Percentiles rank a stretch among this genome's conserved stretches.
phyloP scores from a whole-genome alignment of 1,284 basidiomycete species.

The Cryptococcus sp. region DNA sequence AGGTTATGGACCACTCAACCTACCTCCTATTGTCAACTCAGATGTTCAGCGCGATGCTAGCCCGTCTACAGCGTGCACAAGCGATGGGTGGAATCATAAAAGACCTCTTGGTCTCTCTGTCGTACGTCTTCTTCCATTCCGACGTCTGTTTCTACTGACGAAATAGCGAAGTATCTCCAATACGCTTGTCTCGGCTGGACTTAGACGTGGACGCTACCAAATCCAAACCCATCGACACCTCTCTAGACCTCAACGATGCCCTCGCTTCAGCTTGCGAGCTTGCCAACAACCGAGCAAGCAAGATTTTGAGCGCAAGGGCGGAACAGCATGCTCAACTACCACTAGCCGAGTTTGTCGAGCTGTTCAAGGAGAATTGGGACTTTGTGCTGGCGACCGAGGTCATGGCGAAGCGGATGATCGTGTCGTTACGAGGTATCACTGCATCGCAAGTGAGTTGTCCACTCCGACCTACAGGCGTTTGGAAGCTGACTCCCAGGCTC shows the following conservation, averaged over 20 bases:
- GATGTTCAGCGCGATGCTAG: constrained; percentile 64
- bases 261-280: constrained; percentile 75
- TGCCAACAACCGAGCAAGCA: constrained; percentile 72
- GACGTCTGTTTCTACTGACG: neutral
- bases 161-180: neutral
- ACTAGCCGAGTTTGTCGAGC: constrained; percentile 66
- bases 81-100: constrained; percentile 59
- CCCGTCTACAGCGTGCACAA: constrained; percentile 66
- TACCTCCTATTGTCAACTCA: constrained; percentile 61
- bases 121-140: neutral
- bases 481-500: constrained; percentile 57
- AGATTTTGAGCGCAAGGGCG: constrained; percentile 66
- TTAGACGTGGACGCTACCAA: neutral
- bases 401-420: constrained; percentile 82
- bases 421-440: constrained; percentile 75
- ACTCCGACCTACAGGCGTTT: neutral
- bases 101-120: constrained; percentile 52
- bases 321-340: constrained; percentile 71
- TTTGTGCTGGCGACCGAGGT: constrained; percentile 85
- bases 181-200: neutral
- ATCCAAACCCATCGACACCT: constrained; percentile 3
- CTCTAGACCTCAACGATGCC: constrained; percentile 63
- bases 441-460: constrained; percentile 61
- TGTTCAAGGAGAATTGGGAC: constrained; percentile 80
- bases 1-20: constrained; percentile 61